phyloP scores from a whole-genome alignment of 371 early-diverging fungal genomes.

The Syncephalis fuscata region DNA sequence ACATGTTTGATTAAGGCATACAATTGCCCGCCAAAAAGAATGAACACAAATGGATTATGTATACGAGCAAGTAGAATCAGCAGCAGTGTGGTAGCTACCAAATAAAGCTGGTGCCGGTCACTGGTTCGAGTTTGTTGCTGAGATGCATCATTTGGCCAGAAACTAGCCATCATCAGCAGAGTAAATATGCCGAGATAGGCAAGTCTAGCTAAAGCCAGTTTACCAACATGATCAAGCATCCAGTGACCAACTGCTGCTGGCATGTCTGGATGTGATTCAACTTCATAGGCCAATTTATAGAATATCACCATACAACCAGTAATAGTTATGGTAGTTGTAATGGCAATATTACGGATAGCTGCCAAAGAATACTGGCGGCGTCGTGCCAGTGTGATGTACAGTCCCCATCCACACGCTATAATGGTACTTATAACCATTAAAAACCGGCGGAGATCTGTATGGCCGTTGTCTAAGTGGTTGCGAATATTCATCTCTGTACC shows the following conservation, averaged over 20 bases:
- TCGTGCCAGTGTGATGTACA: background rate
- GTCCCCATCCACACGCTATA: background rate
- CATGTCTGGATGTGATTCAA: too few species aligned
- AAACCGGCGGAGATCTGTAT: constrained; percentile 13
- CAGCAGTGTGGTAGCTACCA: constrained; percentile 18
- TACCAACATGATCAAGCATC: too few species aligned
- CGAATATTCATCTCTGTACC: constrained; percentile 28
- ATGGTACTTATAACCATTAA: constrained; percentile 7
- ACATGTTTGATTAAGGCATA: constrained; percentile 9
- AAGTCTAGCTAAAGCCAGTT: too few species aligned
- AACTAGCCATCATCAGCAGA: too few species aligned
- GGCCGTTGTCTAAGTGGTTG: constrained; percentile 17
- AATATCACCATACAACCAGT: background rate
- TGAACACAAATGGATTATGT: constrained; percentile 38
- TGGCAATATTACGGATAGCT: background rate
- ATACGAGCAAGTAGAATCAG: constrained; percentile 35
- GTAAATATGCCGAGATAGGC: too few species aligned
- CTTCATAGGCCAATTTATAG: background rate
- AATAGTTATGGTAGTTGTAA: background rate
- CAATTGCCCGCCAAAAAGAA: constrained; percentile 31
- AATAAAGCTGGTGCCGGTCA: too few species aligned
- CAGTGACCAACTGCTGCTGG: too few species aligned
- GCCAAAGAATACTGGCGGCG: background rate
- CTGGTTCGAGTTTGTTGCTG: too few species aligned
- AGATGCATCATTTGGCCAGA: too few species aligned